Evolutionary conservation across 192 early-diverging fungal species (phyloP), one percentile per base, ranked within the genome.

Genomic region (Globomyces pollinis-pini): DNA sequence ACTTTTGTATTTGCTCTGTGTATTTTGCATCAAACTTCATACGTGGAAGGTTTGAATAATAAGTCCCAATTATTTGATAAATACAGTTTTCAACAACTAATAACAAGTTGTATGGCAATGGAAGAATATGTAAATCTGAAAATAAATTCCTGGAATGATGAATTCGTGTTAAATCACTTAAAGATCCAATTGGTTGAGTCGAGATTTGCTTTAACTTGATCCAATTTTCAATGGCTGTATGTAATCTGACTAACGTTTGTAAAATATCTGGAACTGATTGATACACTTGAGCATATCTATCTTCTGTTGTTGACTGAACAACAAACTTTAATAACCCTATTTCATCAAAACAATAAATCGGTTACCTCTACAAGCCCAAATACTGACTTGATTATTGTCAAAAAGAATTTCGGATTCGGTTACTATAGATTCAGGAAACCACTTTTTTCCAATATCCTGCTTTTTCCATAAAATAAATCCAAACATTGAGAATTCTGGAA

Each of bases 271-370:
- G 50, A 16, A 52, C 21, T 29, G 30, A 36, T n/a, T 36, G 31
- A 18, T 52, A 20, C 16, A 52, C 50, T 36, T 52, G 50, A 5
- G 50, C 50, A 18, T 52, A 52, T 24, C 26, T 52, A 18, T 52
- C 50, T 43, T 43, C n/a, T n/a, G n/a, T n/a, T n/a, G n/a, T n/a
- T n/a, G n/a, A n/a, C n/a, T n/a, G n/a, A n/a, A n/a, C n/a, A n/a
- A n/a, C n/a, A n/a, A n/a, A n/a, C n/a, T n/a, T n/a, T n/a, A n/a
- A n/a, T n/a, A n/a, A n/a, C n/a, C n/a, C n/a, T n/a, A n/a, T n/a
- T n/a, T n/a, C n/a, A n/a, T n/a, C n/a, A n/a, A n/a, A n/a, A n/a
- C n/a, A n/a, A n/a, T n/a, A n/a, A n/a, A n/a, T n/a, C n/a, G n/a
- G n/a, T n/a, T n/a, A n/a, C n/a, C n/a, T n/a, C n/a, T n/a, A n/a